phyloP scores from a whole-genome alignment of 2,329 filamentous ascomycete species.

The Apiospora phragmitis region DNA sequence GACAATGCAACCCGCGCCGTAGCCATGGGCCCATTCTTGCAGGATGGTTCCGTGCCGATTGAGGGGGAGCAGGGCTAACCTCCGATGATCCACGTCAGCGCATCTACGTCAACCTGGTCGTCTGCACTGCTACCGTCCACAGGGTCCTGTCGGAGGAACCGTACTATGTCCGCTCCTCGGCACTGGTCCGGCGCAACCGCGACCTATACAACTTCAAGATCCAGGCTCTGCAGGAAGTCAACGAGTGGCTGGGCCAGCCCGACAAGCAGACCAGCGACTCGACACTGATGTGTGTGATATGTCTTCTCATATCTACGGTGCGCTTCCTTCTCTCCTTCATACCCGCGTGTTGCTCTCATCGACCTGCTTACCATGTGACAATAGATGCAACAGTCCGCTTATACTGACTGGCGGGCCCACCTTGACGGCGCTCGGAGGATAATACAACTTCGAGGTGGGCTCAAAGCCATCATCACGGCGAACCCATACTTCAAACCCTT shows the following conservation, averaged over 20 bases:
- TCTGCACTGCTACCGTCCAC: conserved; percentile 16
- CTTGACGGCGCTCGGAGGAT: conserved; percentile 17
- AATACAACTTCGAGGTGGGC: conserved; percentile 17
- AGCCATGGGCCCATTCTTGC: background rate
- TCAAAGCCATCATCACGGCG: conserved; percentile 15
- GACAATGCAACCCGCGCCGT: background rate
- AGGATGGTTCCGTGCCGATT: background rate
- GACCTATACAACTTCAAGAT: conserved; percentile 16
- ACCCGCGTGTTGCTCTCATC: background rate
- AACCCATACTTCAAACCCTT: conserved; percentile 17
- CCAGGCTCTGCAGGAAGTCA: conserved; percentile 15
- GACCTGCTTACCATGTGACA: background rate
- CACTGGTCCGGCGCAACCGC: conserved; percentile 8
- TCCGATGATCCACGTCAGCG: background rate
- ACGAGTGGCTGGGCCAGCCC: conserved; percentile 14
- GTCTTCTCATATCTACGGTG: conserved; percentile 15
- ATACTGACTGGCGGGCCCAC: conserved; percentile 16
- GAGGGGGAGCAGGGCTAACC: background rate
- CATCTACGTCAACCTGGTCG: conserved; percentile 18
- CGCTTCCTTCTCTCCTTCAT: background rate
- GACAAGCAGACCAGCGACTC: conserved; percentile 17
- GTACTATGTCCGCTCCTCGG: conserved; percentile 11
- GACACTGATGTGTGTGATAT: conserved; percentile 16
- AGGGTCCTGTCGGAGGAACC: conserved; percentile 15
- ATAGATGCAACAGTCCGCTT: conserved; percentile 18